Conservation (phyloP, 495 filamentous ascomycete genomes). For the Penicillium psychrofluorescens region DNA sequence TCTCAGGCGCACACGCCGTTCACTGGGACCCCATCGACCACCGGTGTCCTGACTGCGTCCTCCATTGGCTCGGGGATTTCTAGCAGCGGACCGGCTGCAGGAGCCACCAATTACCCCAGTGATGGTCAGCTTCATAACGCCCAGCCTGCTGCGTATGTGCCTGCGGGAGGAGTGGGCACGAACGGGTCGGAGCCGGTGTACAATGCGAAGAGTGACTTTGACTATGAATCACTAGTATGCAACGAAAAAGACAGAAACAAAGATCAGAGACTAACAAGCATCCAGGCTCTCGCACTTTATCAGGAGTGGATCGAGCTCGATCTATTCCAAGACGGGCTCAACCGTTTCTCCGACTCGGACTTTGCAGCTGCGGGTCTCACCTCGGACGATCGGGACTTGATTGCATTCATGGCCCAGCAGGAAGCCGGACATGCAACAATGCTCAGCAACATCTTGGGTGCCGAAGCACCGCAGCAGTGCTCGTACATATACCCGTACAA, state of each 20-base stretch:
- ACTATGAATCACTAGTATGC: slow-evolving; percentile 58
- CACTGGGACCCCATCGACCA: slow-evolving; percentile 50
- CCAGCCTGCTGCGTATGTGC: slow-evolving; percentile 65
- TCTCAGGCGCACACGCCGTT: slow-evolving; percentile 44
- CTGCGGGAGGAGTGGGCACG: slow-evolving; percentile 72
- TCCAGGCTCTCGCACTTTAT: slow-evolving; percentile 55
- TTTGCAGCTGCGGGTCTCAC: slow-evolving; percentile 62
- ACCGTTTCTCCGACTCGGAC: slow-evolving; percentile 60
- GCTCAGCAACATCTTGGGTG: slow-evolving; percentile 73
- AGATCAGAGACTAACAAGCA: slow-evolving; percentile 19
- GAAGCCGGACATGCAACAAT: slow-evolving; percentile 76
- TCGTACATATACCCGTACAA: slow-evolving; percentile 76
- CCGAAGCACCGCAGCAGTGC: slow-evolving; percentile 61
- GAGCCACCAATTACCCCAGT: slow-evolving; percentile 56
- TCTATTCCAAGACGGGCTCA: slow-evolving; percentile 74
- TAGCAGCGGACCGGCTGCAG: slow-evolving; percentile 32
- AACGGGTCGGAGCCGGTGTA: slow-evolving; percentile 71
- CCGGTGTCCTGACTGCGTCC: slow-evolving; percentile 47
- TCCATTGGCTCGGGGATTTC: slow-evolving; percentile 44
- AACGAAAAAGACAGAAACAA: not conserved
- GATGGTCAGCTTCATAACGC: slow-evolving; percentile 60
- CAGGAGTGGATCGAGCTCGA: slow-evolving; percentile 88
- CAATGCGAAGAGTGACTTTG: slow-evolving; percentile 62
- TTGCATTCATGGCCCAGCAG: slow-evolving; percentile 81
- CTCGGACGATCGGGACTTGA: slow-evolving; percentile 60